Base-by-base conservation (phyloP, 306 rosid species). In the Hippophae rhamnoides region DNA sequence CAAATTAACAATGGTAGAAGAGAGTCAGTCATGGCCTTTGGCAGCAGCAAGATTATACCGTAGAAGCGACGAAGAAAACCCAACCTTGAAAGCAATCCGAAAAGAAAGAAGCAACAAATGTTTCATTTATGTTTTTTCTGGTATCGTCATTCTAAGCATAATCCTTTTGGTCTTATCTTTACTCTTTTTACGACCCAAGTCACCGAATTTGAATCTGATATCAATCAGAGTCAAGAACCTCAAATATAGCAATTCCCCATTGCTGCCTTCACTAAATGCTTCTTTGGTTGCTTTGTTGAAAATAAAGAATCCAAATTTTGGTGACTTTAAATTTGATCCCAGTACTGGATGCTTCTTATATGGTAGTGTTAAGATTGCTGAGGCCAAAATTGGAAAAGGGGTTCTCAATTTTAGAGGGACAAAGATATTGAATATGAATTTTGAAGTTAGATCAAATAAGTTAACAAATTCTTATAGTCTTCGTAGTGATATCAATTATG, bases 231-330 rank as follows among this genome's bases (percentile, higher is more conserved):
- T 76, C 55, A 27, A 25, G 40, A 70, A 2, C 8, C 67, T 75
- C 23, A 45, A 60, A 10, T 70, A 12, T 63, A 1, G 60, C 0
- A 47, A 73, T 1, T 53, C 85, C 5, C 64, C 84, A 0, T 18
- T 65, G 0, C 38, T 3, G 5, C 13, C 75, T 45, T 71, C 76
- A 0, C 60, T 82, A 13, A 84, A 79, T 23, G 74, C 76, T 1
- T 73, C 81, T 1, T 3, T 87, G 10, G 9, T 61, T 8, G 66
- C 83, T 1, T 42, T 50, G 23, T 6, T 90, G 9, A 13, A 59
- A 2, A 63, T 84, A 23, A 12, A 51, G 43, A 90, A 90, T 52
- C 74, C 78, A 0, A 90, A 90, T 61, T 82, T 69, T 13, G 90
- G 89, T 1, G 59, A 59, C 13, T 76, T 80, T 60, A 11, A 45